Evolutionary conservation across 2,329 filamentous ascomycete genomes (phyloP).

Genomic region (Fusarium fujikuroi): DNA sequence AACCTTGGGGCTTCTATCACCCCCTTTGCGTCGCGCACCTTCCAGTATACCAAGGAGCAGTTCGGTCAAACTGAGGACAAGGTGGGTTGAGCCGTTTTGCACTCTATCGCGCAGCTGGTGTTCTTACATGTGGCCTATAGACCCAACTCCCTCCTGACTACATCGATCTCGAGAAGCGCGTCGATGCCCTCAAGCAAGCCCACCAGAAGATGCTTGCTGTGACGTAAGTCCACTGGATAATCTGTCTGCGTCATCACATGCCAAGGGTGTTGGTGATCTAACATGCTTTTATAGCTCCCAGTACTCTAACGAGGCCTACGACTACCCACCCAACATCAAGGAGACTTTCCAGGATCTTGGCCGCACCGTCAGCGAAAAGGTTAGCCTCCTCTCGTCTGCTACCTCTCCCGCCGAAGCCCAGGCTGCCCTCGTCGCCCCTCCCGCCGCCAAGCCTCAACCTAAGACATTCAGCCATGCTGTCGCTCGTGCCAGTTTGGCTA

Average conservation of each 20-base stretch:
- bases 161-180: constrained; percentile 97
- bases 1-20: constrained; percentile 83
- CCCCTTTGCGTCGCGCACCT: constrained; percentile 91
- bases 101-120: constrained; percentile 23
- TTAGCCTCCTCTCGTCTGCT: constrained; percentile 86
- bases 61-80: constrained; percentile 95
- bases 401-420: constrained; percentile 91
- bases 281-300: constrained; percentile 72
- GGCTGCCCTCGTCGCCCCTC: constrained; percentile 89
- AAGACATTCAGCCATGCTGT: constrained; percentile 99
- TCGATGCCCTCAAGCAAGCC: constrained; percentile 95
- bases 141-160: constrained; percentile 98
- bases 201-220: constrained; percentile 98
- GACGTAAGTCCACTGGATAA: constrained; percentile 72
- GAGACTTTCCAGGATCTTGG: constrained; percentile 97
- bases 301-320: constrained; percentile 88
- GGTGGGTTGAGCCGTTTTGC: constrained; percentile 58
- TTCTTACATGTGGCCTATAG: constrained; percentile 56
- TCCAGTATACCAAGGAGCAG: constrained; percentile 98
- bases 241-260: background rate
- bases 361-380: constrained; percentile 95
- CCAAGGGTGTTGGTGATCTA: constrained; percentile 28
- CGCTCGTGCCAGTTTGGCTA: constrained; percentile 86
- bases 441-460: constrained; percentile 91
- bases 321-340: constrained; percentile 97